A percentile compares a stretch with the other conserved stretches of the same genome.
These are phyloP conservation scores for Pistacia vera DNA, from an alignment of 345 rosid genomes.

Conservation along the genomic window DNA sequence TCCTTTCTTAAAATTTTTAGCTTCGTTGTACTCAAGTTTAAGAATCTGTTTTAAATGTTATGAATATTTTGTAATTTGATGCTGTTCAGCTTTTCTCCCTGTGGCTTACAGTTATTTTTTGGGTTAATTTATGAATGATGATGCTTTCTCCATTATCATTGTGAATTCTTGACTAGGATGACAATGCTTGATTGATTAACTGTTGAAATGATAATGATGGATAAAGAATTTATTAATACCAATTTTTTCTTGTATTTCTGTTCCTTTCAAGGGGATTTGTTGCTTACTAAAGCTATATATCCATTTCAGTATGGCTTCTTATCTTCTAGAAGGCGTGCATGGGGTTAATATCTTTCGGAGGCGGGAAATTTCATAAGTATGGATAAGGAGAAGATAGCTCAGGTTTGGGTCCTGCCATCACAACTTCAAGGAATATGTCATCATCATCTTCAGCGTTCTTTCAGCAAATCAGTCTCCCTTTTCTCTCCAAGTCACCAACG, in stretches of 20 bases:
- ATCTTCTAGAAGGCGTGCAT: constrained; percentile 31
- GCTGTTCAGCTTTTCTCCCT: not conserved
- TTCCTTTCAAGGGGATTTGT: constrained; percentile 6
- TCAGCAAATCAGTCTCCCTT: constrained; percentile 94
- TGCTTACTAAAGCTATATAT: constrained; percentile 17
- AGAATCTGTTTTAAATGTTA: too few species aligned
- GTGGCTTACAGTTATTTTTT: not conserved
- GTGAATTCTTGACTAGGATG: constrained; percentile 11
- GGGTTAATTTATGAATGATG: not conserved
- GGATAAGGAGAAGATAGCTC: constrained; percentile 76
- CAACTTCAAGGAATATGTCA: constrained; percentile 70
- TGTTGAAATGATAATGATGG: constrained; percentile 4
- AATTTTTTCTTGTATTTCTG: constrained; percentile 13
- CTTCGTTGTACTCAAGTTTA: not conserved
- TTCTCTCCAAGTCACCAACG: constrained; percentile 86
- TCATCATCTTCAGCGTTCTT: constrained; percentile 87
- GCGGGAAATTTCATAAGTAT: constrained; percentile 35
- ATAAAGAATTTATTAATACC: not conserved
- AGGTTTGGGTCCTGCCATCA: constrained; percentile 54
- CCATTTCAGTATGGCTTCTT: constrained; percentile 41
- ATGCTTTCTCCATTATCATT: not conserved
- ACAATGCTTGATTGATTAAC: not conserved
- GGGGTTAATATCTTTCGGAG: constrained; percentile 31
- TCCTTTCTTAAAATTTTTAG: constrained; percentile 1
- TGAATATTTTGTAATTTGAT: not conserved